A percentile compares a stretch with the other conserved stretches of the same genome.
phyloP scores from a whole-genome alignment of 2,329 filamentous ascomycete species.

The Hortaea sp. region DNA sequence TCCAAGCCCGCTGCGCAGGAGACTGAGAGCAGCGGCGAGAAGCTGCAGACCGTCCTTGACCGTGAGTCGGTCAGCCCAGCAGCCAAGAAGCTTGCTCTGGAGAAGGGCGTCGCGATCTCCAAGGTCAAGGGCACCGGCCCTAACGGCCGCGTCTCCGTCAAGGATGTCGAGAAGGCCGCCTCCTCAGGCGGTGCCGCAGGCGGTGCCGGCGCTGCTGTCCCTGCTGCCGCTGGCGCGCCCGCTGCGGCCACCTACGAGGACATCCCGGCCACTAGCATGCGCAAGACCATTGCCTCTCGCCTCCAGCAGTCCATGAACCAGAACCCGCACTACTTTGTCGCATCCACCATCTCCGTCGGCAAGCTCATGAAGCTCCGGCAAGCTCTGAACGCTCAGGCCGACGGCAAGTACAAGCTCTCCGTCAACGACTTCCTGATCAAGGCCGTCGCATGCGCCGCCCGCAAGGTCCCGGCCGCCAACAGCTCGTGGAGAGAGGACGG shows the following conservation, averaged over 20 bases:
- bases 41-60: conserved; percentile 73
- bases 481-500: conserved; percentile 79
- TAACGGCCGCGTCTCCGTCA: conserved; percentile 78
- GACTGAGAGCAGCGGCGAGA: conserved; percentile 63
- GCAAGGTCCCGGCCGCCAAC: conserved; percentile 93
- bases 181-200: conserved; percentile 10
- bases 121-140: conserved; percentile 78
- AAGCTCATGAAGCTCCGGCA: conserved; percentile 95
- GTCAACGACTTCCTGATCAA: conserved; percentile 99
- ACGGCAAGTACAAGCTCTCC: conserved; percentile 98
- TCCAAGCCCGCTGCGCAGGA: conserved; percentile 51
- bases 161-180: conserved; percentile 77
- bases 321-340: conserved; percentile 98
- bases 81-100: conserved; percentile 72
- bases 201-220: conserved; percentile 10
- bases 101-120: conserved; percentile 70
- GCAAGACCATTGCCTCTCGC: conserved; percentile 91
- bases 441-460: conserved; percentile 76
- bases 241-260: conserved; percentile 62
- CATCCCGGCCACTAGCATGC: conserved; percentile 78
- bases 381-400: conserved; percentile 77
- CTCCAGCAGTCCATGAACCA: conserved; percentile 80
- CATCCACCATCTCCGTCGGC: conserved; percentile 76
- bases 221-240: conserved; percentile 39
- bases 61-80: conserved; percentile 65